These are phyloP conservation scores for Heritiera littoralis DNA, from an alignment of 345 rosid genomes.

Conservation along the genomic window DNA sequence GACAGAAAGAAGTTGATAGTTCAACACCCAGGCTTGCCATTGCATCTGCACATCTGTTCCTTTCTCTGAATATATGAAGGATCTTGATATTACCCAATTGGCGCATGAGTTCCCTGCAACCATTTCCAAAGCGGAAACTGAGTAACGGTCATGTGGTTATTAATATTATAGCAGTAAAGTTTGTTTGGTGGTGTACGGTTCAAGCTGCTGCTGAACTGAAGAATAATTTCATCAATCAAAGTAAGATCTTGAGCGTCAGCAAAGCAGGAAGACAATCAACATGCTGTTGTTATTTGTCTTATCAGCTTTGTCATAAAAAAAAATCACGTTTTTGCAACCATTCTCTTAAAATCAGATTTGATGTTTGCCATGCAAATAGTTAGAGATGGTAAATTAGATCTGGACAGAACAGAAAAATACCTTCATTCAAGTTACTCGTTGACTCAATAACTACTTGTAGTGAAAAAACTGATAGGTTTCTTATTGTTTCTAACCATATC, in stretches of 20 bases:
- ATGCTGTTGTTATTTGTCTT: slow-evolving; percentile 9
- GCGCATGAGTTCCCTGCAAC: no score
- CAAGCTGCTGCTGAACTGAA: background rate
- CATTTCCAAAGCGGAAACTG: background rate
- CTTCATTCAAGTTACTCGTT: background rate
- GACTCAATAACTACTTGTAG: background rate
- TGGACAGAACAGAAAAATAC: no score
- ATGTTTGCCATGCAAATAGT: background rate
- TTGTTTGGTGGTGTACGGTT: background rate
- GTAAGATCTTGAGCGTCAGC: background rate
- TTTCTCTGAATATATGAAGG: no score
- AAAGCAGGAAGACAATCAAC: background rate
- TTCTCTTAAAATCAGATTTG: background rate
- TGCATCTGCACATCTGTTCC: no score
- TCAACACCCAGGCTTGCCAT: no score
- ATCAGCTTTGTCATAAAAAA: background rate
- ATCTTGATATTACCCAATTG: no score
- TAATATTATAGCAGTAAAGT: background rate
- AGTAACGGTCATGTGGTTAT: background rate
- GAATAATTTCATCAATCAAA: background rate
- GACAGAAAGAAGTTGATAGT: no score
- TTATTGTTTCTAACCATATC: no score
- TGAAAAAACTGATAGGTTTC: no score
- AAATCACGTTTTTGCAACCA: background rate
- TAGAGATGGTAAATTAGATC: background rate